Conservation (phyloP, 139 green algal genomes). For the Deuterostichococcus epilithicus region DNA sequence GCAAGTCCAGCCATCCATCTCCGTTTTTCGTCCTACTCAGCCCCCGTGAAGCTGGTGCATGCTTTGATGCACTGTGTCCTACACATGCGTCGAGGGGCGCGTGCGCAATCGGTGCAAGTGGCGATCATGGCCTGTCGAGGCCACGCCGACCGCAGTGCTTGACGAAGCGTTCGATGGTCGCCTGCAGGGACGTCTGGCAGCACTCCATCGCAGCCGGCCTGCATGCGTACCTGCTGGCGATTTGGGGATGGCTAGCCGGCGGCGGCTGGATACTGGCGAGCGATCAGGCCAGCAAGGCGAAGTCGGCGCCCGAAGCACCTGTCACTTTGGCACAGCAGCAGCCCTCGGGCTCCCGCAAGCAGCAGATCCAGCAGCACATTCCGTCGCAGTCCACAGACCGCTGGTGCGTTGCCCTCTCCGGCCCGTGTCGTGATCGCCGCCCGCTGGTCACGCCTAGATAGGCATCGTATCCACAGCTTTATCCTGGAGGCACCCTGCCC, state of each 20-base stretch:
- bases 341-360: neutral
- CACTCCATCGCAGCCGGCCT: slow-evolving; percentile 59
- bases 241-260: slow-evolving; percentile 28
- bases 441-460: too few species aligned
- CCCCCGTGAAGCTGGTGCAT: neutral
- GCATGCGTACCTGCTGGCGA: slow-evolving; percentile 34
- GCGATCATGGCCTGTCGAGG: neutral
- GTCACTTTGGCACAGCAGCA: neutral
- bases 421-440: too few species aligned
- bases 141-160: neutral
- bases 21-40: neutral
- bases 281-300: slow-evolving; percentile 4
- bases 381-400: neutral
- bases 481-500: too few species aligned
- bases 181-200: slow-evolving; percentile 68
- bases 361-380: neutral
- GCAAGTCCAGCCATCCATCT: slow-evolving; percentile 2
- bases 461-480: too few species aligned
- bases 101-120: neutral
- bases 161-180: too few species aligned
- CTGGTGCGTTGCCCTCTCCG: slow-evolving; percentile 8
- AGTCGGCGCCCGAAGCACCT: neutral
- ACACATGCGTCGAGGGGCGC: too few species aligned
- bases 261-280: slow-evolving; percentile 38
- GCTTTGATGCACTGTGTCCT: neutral